Base-by-base conservation (phyloP, 1,284 basidiomycete species). In the Trichosporon sp. region DNA sequence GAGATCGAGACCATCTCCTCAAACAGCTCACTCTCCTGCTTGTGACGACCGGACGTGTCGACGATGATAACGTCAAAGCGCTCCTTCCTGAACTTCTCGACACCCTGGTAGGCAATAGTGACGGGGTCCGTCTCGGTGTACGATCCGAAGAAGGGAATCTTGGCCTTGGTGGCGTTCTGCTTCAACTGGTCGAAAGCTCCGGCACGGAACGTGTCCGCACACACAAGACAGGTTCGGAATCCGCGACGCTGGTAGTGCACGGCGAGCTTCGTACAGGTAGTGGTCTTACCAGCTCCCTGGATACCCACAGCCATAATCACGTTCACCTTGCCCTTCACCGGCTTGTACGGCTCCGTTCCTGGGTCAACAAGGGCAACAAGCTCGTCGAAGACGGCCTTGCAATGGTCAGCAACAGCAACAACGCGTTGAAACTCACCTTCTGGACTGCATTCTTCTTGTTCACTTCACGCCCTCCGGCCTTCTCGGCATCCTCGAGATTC, bases 101-200 rank as follows among this genome's bases (percentile, higher is more conserved):
- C 97, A 84, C 97, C 97, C 76, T 95, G 90, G 1, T 91, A 90
- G 7, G 97, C 95, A 77, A 98, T 98, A 2, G 89, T 86, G 11
- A 99, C 97, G 1, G 97, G 97, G 82, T 99, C 96, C 21, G 95
- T 98, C 84, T 99, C 97, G 38, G 97, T 98, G 84, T 99, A 98
- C 44, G 92, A 95, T 62, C 97, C 97, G 84, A 95, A 99, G 87
- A 98, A 99, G 12, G 97, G 95, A 15, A 99, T 94, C 83, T 97
- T 98, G 65, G 96, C 97, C 84, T 98, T 98, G 35, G 95, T 97
- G 9, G 97, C 97, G 75, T 88, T 88, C 92, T 92, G 75, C 90
- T 99, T 87, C 62, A 88, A 79, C 77, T 99, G 97, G 83, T 99
- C 97, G 83, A 99, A 99, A 56, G 97, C 97, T 74, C 97, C 97